phyloP scores from a whole-genome alignment of 2,329 filamentous ascomycete genomes.

The Fusarium sp. region DNA sequence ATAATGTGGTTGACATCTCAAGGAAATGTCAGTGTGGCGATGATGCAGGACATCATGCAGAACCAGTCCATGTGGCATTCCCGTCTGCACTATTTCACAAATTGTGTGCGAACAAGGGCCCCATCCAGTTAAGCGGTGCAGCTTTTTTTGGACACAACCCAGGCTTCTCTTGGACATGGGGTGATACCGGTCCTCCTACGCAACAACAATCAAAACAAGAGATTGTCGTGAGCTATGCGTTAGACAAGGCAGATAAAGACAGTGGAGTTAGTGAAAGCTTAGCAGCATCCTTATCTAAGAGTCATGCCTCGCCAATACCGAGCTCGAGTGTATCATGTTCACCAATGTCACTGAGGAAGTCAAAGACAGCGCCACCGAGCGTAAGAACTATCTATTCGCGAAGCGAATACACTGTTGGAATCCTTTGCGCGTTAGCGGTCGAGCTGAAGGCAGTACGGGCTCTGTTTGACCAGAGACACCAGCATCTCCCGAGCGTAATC shows the following conservation, averaged over 20 bases:
- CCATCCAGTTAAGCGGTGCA: background rate
- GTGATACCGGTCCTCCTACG: background rate
- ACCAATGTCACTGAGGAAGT: background rate
- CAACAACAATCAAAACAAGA: background rate
- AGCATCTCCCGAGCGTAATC: fast-evolving
- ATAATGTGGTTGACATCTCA: background rate
- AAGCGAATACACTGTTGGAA: background rate
- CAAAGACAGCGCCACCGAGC: fast-evolving
- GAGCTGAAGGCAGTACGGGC: background rate
- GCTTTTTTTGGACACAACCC: background rate
- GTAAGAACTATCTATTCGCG: fast-evolving
- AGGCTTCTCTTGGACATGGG: background rate
- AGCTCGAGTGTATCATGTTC: background rate
- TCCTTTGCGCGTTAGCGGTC: background rate
- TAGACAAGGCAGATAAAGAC: background rate
- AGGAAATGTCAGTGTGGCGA: background rate
- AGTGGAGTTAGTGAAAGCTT: background rate
- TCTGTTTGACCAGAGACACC: background rate
- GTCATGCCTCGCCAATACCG: background rate
- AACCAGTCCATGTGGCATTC: background rate
- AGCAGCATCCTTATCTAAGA: background rate
- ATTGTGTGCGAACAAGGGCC: fast-evolving
- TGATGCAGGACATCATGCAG: background rate
- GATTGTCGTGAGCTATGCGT: too few species aligned
- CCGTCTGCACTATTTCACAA: background rate